phyloP scores from a whole-genome alignment of 2,329 filamentous ascomycete species.

The Bipolaris bicolor region DNA sequence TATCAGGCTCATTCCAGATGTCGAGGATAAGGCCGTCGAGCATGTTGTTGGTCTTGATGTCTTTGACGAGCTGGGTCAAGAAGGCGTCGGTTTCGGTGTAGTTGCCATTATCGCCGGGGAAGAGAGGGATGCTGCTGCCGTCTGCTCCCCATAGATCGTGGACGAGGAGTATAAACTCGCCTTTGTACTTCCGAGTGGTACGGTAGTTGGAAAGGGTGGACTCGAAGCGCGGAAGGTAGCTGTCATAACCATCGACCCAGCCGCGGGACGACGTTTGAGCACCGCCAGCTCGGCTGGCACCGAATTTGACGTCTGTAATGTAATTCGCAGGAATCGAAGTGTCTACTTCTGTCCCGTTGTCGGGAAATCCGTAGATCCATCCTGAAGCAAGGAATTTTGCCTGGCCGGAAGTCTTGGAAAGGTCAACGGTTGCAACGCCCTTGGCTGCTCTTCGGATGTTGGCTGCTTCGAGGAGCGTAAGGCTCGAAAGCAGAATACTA shows the following conservation, averaged over 20 bases:
- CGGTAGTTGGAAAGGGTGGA: slow-evolving; percentile 56
- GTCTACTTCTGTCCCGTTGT: slow-evolving; percentile 42
- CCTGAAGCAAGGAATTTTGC: slow-evolving; percentile 50
- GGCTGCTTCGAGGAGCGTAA: background rate
- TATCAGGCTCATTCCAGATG: slow-evolving; percentile 63
- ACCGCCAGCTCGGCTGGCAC: slow-evolving; percentile 51
- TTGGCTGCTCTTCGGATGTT: background rate
- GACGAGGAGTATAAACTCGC: slow-evolving; percentile 54
- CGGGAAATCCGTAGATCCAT: slow-evolving; percentile 53
- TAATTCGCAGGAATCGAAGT: slow-evolving; percentile 45
- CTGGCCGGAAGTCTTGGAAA: slow-evolving; percentile 28
- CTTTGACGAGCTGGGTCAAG: slow-evolving; percentile 48
- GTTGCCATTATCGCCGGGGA: slow-evolving; percentile 58
- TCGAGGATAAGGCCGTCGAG: slow-evolving; percentile 53
- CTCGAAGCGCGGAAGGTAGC: slow-evolving; percentile 48
- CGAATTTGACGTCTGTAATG: slow-evolving; percentile 50
- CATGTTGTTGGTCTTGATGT: slow-evolving; percentile 48
- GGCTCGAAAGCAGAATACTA: background rate
- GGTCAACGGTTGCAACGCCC: slow-evolving; percentile 16
- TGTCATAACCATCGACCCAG: slow-evolving; percentile 44
- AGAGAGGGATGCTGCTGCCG: slow-evolving; percentile 50
- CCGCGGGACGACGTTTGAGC: slow-evolving; percentile 50
- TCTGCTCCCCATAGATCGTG: slow-evolving; percentile 59
- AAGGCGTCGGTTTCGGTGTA: slow-evolving; percentile 57
- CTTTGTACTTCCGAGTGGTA: slow-evolving; percentile 52